Evolutionary conservation across 306 rosid genomes (phyloP).

Genomic region (Quercus aquifolioides): DNA sequence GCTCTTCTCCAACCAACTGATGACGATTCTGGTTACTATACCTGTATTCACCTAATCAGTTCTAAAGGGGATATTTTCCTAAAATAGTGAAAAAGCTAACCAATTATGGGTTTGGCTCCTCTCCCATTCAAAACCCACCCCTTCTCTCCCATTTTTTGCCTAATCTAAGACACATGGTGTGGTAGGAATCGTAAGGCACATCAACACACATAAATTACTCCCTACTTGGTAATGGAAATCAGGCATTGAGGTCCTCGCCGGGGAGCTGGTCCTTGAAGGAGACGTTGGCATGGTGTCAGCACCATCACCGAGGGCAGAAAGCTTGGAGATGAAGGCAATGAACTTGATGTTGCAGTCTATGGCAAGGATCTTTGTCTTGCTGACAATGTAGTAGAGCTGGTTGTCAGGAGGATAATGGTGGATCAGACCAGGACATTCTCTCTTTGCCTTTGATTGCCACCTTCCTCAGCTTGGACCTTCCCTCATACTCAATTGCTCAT

Average conservation of each 20-base stretch:
- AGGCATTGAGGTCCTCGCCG: slow-evolving; percentile 81
- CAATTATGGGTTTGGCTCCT: too few relatives aligned
- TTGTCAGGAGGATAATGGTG: slow-evolving; percentile 82
- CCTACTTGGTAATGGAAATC: slow-evolving; percentile 63
- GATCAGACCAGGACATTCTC: slow-evolving; percentile 28
- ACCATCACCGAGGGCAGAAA: slow-evolving; percentile 44
- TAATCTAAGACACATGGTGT: too few relatives aligned
- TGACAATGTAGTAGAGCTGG: slow-evolving; percentile 75
- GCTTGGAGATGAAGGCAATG: slow-evolving; percentile 49
- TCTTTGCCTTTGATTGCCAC: too few relatives aligned
- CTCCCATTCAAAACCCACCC: too few relatives aligned
- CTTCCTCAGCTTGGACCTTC: too few relatives aligned
- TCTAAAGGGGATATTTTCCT: background rate
- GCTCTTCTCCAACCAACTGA: background rate
- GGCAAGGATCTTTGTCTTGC: slow-evolving; percentile 91
- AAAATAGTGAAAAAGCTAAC: background rate
- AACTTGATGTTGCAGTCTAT: slow-evolving; percentile 74
- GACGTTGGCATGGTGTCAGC: slow-evolving; percentile 20
- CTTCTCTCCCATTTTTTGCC: too few relatives aligned
- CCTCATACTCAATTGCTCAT: too few relatives aligned
- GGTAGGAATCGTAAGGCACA: too few relatives aligned
- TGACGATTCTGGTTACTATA: background rate
- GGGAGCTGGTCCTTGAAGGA: slow-evolving; percentile 89
- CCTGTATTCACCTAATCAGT: too few relatives aligned
- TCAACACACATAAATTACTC: too few relatives aligned